A percentile compares a stretch with the other conserved stretches of the same genome.
These are phyloP conservation scores for Diaporthe sp. DNA, from an alignment of 2,329 filamentous ascomycete species.

Conservation along the genomic window DNA sequence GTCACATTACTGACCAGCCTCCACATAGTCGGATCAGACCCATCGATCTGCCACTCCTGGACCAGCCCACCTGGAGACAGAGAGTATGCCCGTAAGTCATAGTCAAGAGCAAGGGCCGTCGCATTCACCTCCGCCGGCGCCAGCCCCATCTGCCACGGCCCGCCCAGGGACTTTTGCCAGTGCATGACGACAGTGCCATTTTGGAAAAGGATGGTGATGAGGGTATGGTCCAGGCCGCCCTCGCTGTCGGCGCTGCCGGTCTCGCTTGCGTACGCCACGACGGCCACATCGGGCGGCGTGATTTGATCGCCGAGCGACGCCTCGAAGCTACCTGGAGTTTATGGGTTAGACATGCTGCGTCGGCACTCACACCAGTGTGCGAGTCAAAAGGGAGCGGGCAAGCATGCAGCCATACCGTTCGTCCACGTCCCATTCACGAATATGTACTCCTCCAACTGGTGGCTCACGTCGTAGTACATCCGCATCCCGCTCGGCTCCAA, in stretches of 20 bases:
- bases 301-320: conserved; percentile 23
- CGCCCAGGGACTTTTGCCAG: conserved; percentile 25
- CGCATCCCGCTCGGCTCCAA: conserved; percentile 23
- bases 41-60: conserved; percentile 31
- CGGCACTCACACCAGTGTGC: not conserved
- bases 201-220: conserved; percentile 13
- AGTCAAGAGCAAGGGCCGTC: conserved; percentile 19
- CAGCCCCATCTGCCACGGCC: conserved; percentile 17
- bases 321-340: conserved; percentile 23
- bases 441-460: conserved; percentile 25
- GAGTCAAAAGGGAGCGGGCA: not conserved
- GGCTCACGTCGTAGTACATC: conserved; percentile 34
- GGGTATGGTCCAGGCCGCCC: not conserved
- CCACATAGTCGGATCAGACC: conserved; percentile 17
- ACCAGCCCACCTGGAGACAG: not conserved
- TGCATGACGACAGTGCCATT: conserved; percentile 5
- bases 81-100: conserved; percentile 13
- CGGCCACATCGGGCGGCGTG: conserved; percentile 11
- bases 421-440: conserved; percentile 29
- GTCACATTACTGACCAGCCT: conserved; percentile 7
- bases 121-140: conserved; percentile 1
- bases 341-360: not conserved
- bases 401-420: not conserved
- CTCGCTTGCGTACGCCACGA: conserved; percentile 16
- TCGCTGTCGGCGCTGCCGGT: not conserved